A percentile compares a stretch with the other conserved stretches of the same genome.
These are phyloP conservation scores for Metarhizium robertsii DNA, from an alignment of 2,329 filamentous ascomycete species.

Conservation along the genomic window DNA sequence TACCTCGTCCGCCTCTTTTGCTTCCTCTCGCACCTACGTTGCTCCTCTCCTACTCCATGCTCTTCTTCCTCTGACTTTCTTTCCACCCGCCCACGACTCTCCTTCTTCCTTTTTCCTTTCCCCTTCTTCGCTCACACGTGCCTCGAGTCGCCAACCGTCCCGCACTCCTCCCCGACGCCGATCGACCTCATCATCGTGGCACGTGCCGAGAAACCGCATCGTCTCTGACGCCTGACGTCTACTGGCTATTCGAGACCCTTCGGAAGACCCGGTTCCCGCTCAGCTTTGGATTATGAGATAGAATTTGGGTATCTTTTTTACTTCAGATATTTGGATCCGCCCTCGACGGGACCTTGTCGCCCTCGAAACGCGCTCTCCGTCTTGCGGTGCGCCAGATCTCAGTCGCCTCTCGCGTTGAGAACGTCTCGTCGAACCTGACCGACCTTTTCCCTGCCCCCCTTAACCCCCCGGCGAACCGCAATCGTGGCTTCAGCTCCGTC, in stretches of 20 bases:
- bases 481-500: conserved; percentile 5
- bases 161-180: background rate
- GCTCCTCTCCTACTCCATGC: conserved; percentile 1
- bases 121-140: conserved; percentile 5
- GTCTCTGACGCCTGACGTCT: conserved; percentile 2
- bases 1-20: conserved; percentile 3
- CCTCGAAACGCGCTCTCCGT: background rate
- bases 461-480: conserved; percentile 2
- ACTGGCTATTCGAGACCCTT: background rate
- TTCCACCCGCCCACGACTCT: background rate
- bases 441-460: background rate
- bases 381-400: conserved; percentile 3
- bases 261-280: conserved; percentile 6
- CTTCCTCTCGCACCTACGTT: conserved; percentile 1
- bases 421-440: conserved; percentile 9
- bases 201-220: conserved; percentile 5
- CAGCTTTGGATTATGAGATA: conserved; percentile 25
- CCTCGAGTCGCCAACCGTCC: conserved; percentile 5
- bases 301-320: conserved; percentile 23
- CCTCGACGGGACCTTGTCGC: conserved; percentile 7
- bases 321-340: conserved; percentile 15
- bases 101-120: background rate
- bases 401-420: conserved; percentile 2
- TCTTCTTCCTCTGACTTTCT: conserved; percentile 4
- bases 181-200: conserved; percentile 3